phyloP scores from a whole-genome alignment of 495 filamentous ascomycete genomes.

The Pyronema domesticum region DNA sequence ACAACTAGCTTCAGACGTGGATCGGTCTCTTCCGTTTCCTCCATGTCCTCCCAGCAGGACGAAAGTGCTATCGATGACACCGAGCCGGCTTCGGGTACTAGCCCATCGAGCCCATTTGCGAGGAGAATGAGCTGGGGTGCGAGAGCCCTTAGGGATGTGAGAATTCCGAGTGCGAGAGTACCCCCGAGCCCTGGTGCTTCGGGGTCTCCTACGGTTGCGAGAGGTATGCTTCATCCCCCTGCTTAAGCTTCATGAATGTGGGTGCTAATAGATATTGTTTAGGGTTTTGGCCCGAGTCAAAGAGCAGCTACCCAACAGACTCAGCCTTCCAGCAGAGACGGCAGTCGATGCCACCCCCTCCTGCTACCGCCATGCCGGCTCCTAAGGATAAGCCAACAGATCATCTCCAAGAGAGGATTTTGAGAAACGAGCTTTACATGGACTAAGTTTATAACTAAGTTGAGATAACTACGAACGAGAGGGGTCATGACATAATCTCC shows the following conservation, averaged over 20 bases:
- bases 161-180: slow-evolving; percentile 21
- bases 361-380: slow-evolving; percentile 27
- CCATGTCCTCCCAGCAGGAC: slow-evolving; percentile 60
- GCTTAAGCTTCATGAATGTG: not conserved
- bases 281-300: slow-evolving; percentile 21
- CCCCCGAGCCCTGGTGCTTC: slow-evolving; percentile 1
- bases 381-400: slow-evolving; percentile 46
- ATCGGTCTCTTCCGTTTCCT: slow-evolving; percentile 54
- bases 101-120: slow-evolving; percentile 56
- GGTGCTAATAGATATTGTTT: not conserved
- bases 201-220: slow-evolving; percentile 14
- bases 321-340: slow-evolving; percentile 16
- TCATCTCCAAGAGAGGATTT: slow-evolving; percentile 84
- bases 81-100: slow-evolving; percentile 32
- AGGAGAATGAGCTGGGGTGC: slow-evolving; percentile 85
- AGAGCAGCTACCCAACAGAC: slow-evolving; percentile 4
- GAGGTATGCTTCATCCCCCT: slow-evolving; percentile 12
- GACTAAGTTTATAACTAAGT: slow-evolving; percentile 37
- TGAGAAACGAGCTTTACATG: slow-evolving; percentile 97
- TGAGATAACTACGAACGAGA: too few relatives aligned
- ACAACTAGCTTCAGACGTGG: slow-evolving; percentile 42
- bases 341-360: slow-evolving; percentile 23
- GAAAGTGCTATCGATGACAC: slow-evolving; percentile 70
- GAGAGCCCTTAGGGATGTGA: slow-evolving; percentile 57
- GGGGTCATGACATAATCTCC: too few relatives aligned